Base-by-base conservation (phyloP, 805 yeast species). In the Suhomyces sp. region DNA sequence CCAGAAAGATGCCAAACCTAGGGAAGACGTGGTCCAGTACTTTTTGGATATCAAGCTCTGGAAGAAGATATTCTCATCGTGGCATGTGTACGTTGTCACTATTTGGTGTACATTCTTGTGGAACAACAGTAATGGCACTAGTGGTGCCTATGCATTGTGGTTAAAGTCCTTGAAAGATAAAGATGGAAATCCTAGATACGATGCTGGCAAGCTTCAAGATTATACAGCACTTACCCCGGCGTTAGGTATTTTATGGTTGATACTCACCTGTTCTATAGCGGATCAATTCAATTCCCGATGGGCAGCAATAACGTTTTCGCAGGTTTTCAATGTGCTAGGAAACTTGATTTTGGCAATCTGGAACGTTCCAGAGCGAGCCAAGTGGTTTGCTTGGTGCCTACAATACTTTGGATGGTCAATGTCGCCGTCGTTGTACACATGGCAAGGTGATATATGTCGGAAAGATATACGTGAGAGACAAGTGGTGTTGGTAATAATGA, bases 201-300 rank as follows among this genome's bases (percentile, higher is more conserved):
- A 38, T 42, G 42, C 48, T 24, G 51, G 50, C 23, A 45, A 51
- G 26, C 54, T 59, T 42, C 82, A 84, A 59, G 72, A 82, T 52
- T 67, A 81, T 46, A 71, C 85, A 10, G 76, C 85, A 3, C 57
- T 82, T n/a, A 82, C 88, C 0, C 87, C 88, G 1, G 85, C 82
- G 9, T 64, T 84, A 26, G 88, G 88, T 6, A 73, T 84, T 40
- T 61, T 79, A 1, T 83, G 69, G 59, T 76, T 81, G 15, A 54
- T 77, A 23, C 52, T 79, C 7, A 71, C 75, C 26, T 75, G 83
- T 44, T 65, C 73, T 36, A 81, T 81, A 46, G 83, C 86, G 3
- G 87, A 83, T 65, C 58, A 79, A 17, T 72, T 79, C 5, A 52
- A 57, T 17, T 73, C 79, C 27, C 68, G 88, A 53, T 82, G 81